These are phyloP conservation scores for Rhodotorula babjevae DNA, from an alignment of 768 basidiomycete genomes.

Conservation along the genomic window DNA sequence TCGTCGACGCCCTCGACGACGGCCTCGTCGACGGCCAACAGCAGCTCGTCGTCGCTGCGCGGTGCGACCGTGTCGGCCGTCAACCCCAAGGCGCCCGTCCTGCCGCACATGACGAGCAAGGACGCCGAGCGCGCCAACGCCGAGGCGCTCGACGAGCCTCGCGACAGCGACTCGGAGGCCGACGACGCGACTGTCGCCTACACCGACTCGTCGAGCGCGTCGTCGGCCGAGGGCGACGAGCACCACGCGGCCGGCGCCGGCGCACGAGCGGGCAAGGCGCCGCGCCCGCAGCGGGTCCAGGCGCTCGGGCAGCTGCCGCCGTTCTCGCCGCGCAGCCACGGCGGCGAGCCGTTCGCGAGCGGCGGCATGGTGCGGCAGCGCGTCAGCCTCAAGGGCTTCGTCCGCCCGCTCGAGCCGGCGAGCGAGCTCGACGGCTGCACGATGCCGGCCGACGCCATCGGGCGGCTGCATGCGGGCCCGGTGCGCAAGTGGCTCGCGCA, in stretches of 20 bases:
- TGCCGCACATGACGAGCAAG: not conserved
- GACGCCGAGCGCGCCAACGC: constrained; percentile 5
- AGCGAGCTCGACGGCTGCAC: constrained; percentile 62
- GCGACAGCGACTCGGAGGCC: not conserved
- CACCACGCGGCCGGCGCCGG: not conserved
- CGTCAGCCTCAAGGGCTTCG: constrained; percentile 70
- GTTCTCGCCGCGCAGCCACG: not conserved
- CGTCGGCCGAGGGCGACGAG: not conserved
- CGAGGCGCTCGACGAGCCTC: not conserved
- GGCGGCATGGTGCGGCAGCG: constrained; percentile 80
- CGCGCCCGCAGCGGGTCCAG: not conserved
- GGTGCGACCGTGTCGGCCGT: constrained; percentile 19
- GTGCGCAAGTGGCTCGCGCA: constrained; percentile 46
- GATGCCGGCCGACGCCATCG: constrained; percentile 63
- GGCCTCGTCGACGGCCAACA: too few relatives aligned
- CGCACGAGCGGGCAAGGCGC: not conserved
- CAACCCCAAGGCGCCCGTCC: constrained; percentile 9
- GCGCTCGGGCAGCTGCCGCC: constrained; percentile 29
- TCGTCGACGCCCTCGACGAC: not conserved
- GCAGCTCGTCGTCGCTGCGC: too few relatives aligned
- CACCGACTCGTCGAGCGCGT: not conserved
- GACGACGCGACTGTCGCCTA: constrained; percentile 5
- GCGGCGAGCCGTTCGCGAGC: constrained; percentile 42
- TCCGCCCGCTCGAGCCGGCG: constrained; percentile 72
- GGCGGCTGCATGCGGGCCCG: constrained; percentile 47